phyloP scores from a whole-genome alignment of 2,329 filamentous ascomycete genomes.

The Xylaria polymorpha region DNA sequence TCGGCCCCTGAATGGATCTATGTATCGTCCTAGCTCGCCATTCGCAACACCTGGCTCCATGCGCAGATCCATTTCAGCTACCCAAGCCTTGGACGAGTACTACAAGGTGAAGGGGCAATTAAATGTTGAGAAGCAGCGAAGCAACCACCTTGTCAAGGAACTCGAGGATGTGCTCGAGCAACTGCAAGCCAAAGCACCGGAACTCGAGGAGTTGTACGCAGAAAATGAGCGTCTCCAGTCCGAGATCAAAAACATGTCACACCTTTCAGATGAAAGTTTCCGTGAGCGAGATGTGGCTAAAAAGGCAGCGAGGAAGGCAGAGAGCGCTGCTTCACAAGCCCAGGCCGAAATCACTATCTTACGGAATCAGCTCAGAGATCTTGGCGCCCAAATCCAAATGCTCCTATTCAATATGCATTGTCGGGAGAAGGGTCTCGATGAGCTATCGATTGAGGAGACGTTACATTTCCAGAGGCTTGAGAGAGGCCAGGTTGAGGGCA shows the following conservation, averaged over 20 bases:
- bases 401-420: slow-evolving; percentile 88
- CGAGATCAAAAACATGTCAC: slow-evolving; percentile 86
- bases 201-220: slow-evolving; percentile 84
- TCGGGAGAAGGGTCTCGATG: slow-evolving; percentile 80
- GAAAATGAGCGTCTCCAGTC: slow-evolving; percentile 84
- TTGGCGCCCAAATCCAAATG: slow-evolving; percentile 90
- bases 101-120: slow-evolving; percentile 78
- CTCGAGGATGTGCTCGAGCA: slow-evolving; percentile 88
- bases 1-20: slow-evolving; percentile 64
- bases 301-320: slow-evolving; percentile 81
- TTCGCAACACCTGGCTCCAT: slow-evolving; percentile 71
- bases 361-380: slow-evolving; percentile 86
- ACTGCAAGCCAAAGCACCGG: slow-evolving; percentile 86
- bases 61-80: slow-evolving; percentile 69
- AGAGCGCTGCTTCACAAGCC: slow-evolving; percentile 73
- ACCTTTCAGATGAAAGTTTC: slow-evolving; percentile 83
- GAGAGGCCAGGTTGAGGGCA: slow-evolving; percentile 78
- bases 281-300: slow-evolving; percentile 82
- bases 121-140: slow-evolving; percentile 77
- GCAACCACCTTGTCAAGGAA: slow-evolving; percentile 77
- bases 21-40: slow-evolving; percentile 67
- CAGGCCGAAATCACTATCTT: slow-evolving; percentile 81
- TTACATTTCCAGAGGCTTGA: slow-evolving; percentile 82
- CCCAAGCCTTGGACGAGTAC: slow-evolving; percentile 72
- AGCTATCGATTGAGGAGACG: slow-evolving; percentile 77